Conservation (phyloP, 1,284 basidiomycete species). For the Fomitopsis schrenkii region DNA sequence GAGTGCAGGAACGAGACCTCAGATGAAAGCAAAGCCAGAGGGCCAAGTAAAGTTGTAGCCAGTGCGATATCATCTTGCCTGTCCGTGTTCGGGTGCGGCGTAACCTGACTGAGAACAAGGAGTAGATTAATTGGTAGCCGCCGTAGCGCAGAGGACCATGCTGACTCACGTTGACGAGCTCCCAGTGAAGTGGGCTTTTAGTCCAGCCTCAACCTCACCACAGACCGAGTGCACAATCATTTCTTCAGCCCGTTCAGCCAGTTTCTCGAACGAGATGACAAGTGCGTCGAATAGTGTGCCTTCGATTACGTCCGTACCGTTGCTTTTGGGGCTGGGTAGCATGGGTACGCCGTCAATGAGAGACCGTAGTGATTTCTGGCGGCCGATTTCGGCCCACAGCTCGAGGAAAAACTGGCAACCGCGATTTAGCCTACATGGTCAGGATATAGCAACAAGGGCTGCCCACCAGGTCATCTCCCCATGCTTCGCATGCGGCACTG, state of each 20-base stretch:
- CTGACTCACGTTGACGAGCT: constrained; percentile 16
- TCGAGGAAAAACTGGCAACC: constrained; percentile 79
- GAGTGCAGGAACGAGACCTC: constrained; percentile 63
- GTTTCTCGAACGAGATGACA: constrained; percentile 54
- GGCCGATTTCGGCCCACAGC: constrained; percentile 76
- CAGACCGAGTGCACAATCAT: constrained; percentile 81
- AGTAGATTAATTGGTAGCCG: not conserved
- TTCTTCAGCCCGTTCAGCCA: constrained; percentile 75
- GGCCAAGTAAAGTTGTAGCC: constrained; percentile 64
- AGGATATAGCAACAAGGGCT: not conserved
- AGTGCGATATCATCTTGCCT: constrained; percentile 44
- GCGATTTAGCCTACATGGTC: not conserved
- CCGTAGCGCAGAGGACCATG: not conserved
- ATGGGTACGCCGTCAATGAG: constrained; percentile 44
- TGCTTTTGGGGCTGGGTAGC: constrained; percentile 42
- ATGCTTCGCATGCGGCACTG: constrained; percentile 59
- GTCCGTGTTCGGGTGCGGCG: constrained; percentile 9
- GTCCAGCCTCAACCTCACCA: constrained; percentile 69
- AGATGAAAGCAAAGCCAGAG: constrained; percentile 69
- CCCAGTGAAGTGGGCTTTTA: constrained; percentile 56
- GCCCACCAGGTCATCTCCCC: constrained; percentile 84
- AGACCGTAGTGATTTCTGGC: constrained; percentile 48
- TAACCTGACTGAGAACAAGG: constrained; percentile 19
- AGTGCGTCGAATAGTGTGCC: constrained; percentile 77
- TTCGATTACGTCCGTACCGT: constrained; percentile 37